phyloP scores from a whole-genome alignment of 2,329 filamentous ascomycete species.

The Neofusicoccum cordaticola region DNA sequence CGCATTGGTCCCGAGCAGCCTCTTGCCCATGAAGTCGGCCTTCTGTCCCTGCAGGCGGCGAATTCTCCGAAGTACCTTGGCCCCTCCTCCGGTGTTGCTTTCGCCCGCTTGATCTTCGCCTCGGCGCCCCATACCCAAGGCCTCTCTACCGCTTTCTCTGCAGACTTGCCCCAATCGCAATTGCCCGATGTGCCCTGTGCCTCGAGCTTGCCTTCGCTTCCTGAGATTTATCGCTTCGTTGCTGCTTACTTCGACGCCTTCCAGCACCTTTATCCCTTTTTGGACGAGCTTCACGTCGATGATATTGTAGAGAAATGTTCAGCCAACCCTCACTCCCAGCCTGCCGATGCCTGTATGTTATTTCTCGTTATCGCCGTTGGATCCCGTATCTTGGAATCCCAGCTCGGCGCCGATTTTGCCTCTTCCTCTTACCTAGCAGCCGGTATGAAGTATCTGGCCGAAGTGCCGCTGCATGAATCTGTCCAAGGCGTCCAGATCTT shows the following conservation, averaged over 20 bases:
- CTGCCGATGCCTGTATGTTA: background rate
- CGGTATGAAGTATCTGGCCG: constrained; percentile 48
- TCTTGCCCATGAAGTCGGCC: constrained; percentile 52
- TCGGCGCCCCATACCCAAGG: constrained; percentile 21
- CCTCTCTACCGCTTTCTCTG: constrained; percentile 24
- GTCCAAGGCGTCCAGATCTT: constrained; percentile 51
- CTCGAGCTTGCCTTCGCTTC: constrained; percentile 27
- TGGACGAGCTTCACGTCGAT: constrained; percentile 50
- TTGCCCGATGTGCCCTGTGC: constrained; percentile 14
- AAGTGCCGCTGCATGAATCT: constrained; percentile 49
- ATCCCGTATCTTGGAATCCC: constrained; percentile 45
- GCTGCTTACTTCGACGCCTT: constrained; percentile 50
- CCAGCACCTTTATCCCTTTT: constrained; percentile 50
- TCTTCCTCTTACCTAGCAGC: constrained; percentile 51
- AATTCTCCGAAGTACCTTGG: constrained; percentile 54
- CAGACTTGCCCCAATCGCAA: background rate
- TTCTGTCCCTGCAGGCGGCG: constrained; percentile 50
- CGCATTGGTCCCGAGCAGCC: constrained; percentile 10
- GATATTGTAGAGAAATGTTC: background rate
- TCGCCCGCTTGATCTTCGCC: constrained; percentile 50
- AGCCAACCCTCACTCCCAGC: background rate
- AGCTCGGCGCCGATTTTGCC: constrained; percentile 44
- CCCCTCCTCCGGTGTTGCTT: constrained; percentile 55
- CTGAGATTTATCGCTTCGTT: constrained; percentile 43
- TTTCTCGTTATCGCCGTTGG: constrained; percentile 48